Evolutionary conservation across 2,329 filamentous ascomycete genomes (phyloP), one percentile per base, ranked within the genome.

Genomic region (Onygenales sp.): DNA sequence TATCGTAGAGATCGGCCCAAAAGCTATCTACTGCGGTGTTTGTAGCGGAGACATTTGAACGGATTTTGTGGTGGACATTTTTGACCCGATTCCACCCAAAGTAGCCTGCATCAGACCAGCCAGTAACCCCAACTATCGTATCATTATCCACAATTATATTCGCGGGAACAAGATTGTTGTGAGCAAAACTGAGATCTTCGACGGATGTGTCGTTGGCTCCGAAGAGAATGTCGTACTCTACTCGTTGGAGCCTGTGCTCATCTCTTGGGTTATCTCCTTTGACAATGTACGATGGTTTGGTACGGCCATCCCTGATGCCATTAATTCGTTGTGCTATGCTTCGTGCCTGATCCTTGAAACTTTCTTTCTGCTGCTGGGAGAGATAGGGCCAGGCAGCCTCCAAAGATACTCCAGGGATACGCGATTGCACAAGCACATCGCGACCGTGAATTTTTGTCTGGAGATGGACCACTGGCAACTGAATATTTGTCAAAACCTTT

Each of bases 51-150:
- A 49, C 49, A 27, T 44, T 33, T 31, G 55, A 60, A 52, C 68
- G 63, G 21, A 67, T 59, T 48, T 62, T 57, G 46, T 55, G 60
- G 56, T 73, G 70, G 43, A 72, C 56, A 49, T 61, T 63, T 40
- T 60, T 60, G 36, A 65, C 66, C 50, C 66, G 62, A 39, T 63
- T 58, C 42, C 63, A 61, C 13, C 69, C 68, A 57, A 73, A 73
- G 52, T 66, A 71, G 42, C 70, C 70, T 45, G 68, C 64, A 52
- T 68, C 61, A 52, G 64, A 61, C 70, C 70, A 73, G n/a, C 67
- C 68, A 44, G 62, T 56, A 31, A 72, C 60, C 17, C 69, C 70
- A 46, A 72, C 66, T 27, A 72, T 62, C 42, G 60, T 64, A 54
- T 63, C 65, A 48, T 68, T 58, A 14, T 68, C 63, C 32, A 72